Evolutionary conservation across 1,284 basidiomycete species (phyloP).

Genomic region (Fomitiporia mediterranea): DNA sequence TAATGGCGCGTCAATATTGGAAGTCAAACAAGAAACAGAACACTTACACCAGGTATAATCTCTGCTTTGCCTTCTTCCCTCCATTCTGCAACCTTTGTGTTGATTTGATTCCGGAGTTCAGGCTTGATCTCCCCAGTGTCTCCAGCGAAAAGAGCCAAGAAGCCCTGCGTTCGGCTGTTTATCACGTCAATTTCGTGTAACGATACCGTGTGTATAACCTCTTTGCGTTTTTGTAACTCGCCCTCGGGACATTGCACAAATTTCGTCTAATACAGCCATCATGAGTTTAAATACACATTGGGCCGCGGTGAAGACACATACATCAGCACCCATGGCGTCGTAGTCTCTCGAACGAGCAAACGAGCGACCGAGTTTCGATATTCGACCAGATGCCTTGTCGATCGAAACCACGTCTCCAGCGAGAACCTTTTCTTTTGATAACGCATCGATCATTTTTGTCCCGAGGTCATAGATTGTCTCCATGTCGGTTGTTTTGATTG

Average conservation of each 20-base stretch:
- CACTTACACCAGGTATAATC: conserved; percentile 90
- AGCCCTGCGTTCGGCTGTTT: conserved; percentile 95
- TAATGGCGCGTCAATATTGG: conserved; percentile 29
- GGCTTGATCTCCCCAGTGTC: conserved; percentile 99
- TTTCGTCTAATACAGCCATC: conserved; percentile 66
- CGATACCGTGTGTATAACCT: conserved; percentile 95
- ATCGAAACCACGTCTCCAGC: conserved; percentile 96
- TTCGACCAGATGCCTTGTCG: conserved; percentile 96
- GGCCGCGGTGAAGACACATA: conserved; percentile 40
- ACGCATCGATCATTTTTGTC: conserved; percentile 97
- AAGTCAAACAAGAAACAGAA: conserved; percentile 12
- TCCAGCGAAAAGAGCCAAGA: conserved; percentile 74
- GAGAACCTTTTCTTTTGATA: conserved; percentile 95
- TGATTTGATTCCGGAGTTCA: conserved; percentile 94
- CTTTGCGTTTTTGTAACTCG: conserved; percentile 95
- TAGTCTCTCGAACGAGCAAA: conserved; percentile 97
- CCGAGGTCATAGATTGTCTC: conserved; percentile 99
- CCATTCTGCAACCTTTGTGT: conserved; percentile 97
- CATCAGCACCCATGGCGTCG: conserved; percentile 98
- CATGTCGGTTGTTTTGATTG: conserved; percentile 99
- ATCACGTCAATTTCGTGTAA: conserved; percentile 99
- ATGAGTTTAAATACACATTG: not conserved
- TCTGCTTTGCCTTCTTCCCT: conserved; percentile 98
- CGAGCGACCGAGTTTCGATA: conserved; percentile 92
- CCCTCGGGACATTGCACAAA: conserved; percentile 98